phyloP scores from a whole-genome alignment of 352 stramenopile genomes.

The Phytophthora pini region DNA sequence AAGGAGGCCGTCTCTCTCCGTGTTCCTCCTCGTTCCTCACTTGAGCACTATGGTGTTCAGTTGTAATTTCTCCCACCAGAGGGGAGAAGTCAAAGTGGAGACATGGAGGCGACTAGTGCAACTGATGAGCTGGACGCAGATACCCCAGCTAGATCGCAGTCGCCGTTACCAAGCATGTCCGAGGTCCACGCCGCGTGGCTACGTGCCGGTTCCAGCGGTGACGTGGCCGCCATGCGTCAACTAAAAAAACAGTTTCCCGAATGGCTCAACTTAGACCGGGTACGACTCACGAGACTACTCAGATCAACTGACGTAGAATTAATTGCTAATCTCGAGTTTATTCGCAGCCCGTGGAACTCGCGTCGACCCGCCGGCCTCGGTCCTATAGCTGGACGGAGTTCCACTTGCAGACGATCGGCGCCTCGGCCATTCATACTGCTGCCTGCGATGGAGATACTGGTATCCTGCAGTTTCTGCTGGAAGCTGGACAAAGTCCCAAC shows the following conservation, averaged over 20 bases:
- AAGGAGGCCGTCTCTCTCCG: too few relatives aligned
- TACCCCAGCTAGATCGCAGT: neutral
- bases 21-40: too few relatives aligned
- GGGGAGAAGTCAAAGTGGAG: too few relatives aligned
- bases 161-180: neutral
- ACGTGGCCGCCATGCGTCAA: conserved; percentile 19
- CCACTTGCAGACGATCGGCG: conserved; percentile 19
- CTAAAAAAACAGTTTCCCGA: conserved; percentile 12
- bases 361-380: neutral
- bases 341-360: too few relatives aligned
- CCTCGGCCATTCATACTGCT: conserved; percentile 25
- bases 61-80: too few relatives aligned
- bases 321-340: too few relatives aligned
- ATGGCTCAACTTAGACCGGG: conserved; percentile 29
- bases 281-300: conserved; percentile 1
- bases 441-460: conserved; percentile 17
- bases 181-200: conserved; percentile 28
- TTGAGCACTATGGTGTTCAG: too few relatives aligned
- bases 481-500: conserved; percentile 22
- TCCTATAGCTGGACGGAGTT: conserved; percentile 28
- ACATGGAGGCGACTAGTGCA: neutral
- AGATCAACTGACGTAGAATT: too few relatives aligned
- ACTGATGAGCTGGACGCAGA: neutral
- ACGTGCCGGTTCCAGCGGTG: conserved; percentile 8
- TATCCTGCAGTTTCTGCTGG: conserved; percentile 24